Evolutionary conservation across 2,329 filamentous ascomycete species (phyloP).

Genomic region (Aspergillus sp.): DNA sequence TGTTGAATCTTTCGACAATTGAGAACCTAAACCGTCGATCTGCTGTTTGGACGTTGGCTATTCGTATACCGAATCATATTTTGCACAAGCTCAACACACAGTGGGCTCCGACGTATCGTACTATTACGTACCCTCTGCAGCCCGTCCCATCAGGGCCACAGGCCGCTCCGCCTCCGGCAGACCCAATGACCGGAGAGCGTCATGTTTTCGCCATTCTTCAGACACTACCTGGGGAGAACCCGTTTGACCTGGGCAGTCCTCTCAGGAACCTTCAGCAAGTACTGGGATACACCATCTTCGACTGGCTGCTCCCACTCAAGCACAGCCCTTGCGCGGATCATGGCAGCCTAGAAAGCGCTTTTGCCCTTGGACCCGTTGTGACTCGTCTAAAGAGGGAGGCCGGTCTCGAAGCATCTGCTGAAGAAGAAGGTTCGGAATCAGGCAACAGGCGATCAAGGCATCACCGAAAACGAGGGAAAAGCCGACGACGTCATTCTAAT

Average conservation of each 20-base stretch:
- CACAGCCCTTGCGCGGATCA: conserved; percentile 69
- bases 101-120: conserved; percentile 29
- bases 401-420: conserved; percentile 23
- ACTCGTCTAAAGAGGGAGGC: conserved; percentile 46
- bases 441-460: conserved; percentile 3
- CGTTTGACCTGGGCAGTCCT: conserved; percentile 66
- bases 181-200: conserved; percentile 40
- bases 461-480: conserved; percentile 11
- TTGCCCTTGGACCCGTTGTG: conserved; percentile 58
- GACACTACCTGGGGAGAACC: conserved; percentile 69
- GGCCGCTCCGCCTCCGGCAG: conserved; percentile 10
- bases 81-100: conserved; percentile 25
- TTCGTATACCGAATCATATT: conserved; percentile 55
- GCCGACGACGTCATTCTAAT: conserved; percentile 2
- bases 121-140: conserved; percentile 37
- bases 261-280: conserved; percentile 68
- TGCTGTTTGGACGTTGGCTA: conserved; percentile 65
- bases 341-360: conserved; percentile 59
- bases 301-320: conserved; percentile 76
- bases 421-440: conserved; percentile 1
- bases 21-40: conserved; percentile 61
- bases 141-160: conserved; percentile 13
- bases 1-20: conserved; percentile 74
- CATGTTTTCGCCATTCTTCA: conserved; percentile 74
- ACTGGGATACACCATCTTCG: conserved; percentile 63